Base-by-base conservation (phyloP, 768 basidiomycete genomes). In the Cystobasidium onofrii region DNA sequence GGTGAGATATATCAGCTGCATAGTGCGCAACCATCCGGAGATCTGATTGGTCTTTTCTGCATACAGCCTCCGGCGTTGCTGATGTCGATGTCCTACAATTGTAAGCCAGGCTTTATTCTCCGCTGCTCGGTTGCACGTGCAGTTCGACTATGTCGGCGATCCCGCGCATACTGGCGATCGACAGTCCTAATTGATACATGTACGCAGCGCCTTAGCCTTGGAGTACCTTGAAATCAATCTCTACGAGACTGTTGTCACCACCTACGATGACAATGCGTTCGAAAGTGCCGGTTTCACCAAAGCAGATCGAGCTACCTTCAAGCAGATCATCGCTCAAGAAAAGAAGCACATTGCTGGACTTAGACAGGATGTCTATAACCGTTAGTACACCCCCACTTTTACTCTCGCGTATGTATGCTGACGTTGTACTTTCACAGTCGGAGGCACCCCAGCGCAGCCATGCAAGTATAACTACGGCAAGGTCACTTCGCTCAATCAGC, bases 211-310 rank as follows among this genome's bases (percentile, higher is more conserved):
- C 36, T 39, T 73, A 17, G 15, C 70, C 23, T 31, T 73, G 9
- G 70, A 73, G 36, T 46, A 34, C n/a, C 63, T 73, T 34, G 70
- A 73, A 39, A 65, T 73, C 70, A 73, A 50, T 73, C 60, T 73
- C 4, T 73, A 73, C 31, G 70, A 73, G 63, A 41, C 54, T 25
- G 70, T 50, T 4, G 70, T 73, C 23, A 67, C 23, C 3, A 65
- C 70, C 4, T 73, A 31, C 69, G 36, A 39, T 39, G 60, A 61
- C 33, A 25, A 17, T 15, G 70, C 60, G 13, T 73, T 73, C 63
- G 39, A 61, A 41, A 23, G 27, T 10, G 62, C 63, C 31, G 70
- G 70, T 34, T 63, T 64, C 39, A 41, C 70, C 12, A 52, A 31
- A 27, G 63, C 70, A 33, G 34, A 64, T 25, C 63, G 54, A 18